phyloP scores from a whole-genome alignment of 192 early-diverging fungal genomes.

The Dispira simplex region DNA sequence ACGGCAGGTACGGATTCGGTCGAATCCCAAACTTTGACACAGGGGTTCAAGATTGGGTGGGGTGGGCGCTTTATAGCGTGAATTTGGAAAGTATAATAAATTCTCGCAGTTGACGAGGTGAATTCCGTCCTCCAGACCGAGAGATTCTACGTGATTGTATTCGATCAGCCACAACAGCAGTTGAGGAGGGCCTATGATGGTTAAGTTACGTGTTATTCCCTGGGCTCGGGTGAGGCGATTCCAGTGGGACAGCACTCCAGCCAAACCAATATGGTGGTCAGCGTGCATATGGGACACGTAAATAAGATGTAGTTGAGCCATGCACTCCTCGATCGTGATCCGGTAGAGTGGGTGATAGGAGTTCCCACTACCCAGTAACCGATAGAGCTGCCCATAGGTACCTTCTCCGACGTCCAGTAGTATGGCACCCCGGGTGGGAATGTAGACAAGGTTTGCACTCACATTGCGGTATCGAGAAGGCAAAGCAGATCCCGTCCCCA shows the following conservation, averaged over 20 bases:
- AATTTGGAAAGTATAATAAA: conserved; percentile 4
- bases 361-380: conserved; percentile 43
- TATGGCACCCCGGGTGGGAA: conserved; percentile 41
- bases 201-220: conserved; percentile 17
- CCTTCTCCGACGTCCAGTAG: conserved; percentile 87
- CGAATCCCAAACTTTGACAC: conserved; percentile 30
- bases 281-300: conserved; percentile 96
- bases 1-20: conserved; percentile 39
- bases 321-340: conserved; percentile 24
- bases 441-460: conserved; percentile 58
- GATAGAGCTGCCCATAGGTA: conserved; percentile 66
- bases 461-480: conserved; percentile 91
- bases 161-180: conserved; percentile 30
- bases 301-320: conserved; percentile 45
- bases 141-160: conserved; percentile 22
- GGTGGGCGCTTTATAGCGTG: no score
- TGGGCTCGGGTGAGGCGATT: conserved; percentile 29
- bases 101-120: conserved; percentile 25
- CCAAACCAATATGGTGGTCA: conserved; percentile 87
- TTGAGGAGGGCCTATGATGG: conserved; percentile 27
- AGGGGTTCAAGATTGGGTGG: background rate
- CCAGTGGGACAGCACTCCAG: conserved; percentile 56
- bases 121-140: conserved; percentile 20
- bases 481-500: conserved; percentile 84
- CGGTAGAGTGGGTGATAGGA: conserved; percentile 22